phyloP scores from a whole-genome alignment of 371 early-diverging fungal genomes.

The Fennellomyces sp. region DNA sequence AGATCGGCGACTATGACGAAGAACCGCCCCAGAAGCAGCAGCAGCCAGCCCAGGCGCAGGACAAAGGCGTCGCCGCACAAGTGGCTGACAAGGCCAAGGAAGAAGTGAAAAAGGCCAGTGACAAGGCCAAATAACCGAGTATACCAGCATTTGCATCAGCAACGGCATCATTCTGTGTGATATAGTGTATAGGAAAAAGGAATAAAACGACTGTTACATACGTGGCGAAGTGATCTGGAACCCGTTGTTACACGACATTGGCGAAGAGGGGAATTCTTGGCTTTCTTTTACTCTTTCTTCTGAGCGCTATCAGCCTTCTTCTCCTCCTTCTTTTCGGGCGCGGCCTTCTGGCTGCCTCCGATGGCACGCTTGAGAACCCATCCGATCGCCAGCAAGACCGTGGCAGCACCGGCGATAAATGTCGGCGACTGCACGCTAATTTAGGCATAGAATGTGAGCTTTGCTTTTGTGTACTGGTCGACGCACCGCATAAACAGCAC shows the following conservation, averaged over 20 bases:
- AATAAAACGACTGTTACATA: neutral
- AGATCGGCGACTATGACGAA: conserved; percentile 47
- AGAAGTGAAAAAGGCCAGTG: neutral
- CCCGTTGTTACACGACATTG: conserved; percentile 4
- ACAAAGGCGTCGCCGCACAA: neutral
- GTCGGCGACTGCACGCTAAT: neutral
- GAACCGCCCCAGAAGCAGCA: conserved; percentile 13
- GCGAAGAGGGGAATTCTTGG: neutral
- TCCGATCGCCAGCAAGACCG: neutral
- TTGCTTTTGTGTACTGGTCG: neutral
- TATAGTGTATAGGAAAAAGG: too few species aligned
- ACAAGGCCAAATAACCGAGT: too few species aligned
- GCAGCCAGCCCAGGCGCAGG: neutral
- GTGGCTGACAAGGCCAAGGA: conserved; percentile 4
- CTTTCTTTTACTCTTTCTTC: conserved; percentile 1
- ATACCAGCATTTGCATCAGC: too few species aligned
- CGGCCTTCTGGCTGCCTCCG: neutral
- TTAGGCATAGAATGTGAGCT: conserved; percentile 13
- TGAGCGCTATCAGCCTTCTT: conserved; percentile 16
- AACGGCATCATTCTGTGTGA: too few species aligned
- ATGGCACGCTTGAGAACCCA: neutral
- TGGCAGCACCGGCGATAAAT: neutral
- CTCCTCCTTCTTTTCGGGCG: conserved; percentile 13
- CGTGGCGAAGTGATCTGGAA: conserved; percentile 2
- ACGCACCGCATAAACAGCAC: neutral